A percentile compares a stretch with the other conserved stretches of the same genome.
phyloP scores from a whole-genome alignment of 2,329 filamentous ascomycete species.

The Chaetomiaceae sp. region DNA sequence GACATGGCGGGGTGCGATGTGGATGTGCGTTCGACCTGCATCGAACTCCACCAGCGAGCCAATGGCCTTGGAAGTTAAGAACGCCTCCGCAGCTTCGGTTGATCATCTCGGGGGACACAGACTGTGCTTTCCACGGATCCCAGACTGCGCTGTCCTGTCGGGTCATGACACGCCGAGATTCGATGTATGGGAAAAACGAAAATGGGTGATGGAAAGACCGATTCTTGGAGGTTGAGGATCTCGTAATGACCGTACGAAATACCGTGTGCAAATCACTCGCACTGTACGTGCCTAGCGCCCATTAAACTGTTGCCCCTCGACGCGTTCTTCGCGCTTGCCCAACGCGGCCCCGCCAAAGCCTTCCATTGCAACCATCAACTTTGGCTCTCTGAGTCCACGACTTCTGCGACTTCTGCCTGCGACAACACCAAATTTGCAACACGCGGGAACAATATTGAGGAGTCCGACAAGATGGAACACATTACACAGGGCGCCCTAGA shows the following conservation, averaged over 20 bases:
- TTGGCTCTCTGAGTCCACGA: background rate
- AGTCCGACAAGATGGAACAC: constrained; percentile 23
- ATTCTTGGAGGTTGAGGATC: too few relatives aligned
- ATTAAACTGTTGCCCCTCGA: constrained; percentile 26
- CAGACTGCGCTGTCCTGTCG: too few relatives aligned
- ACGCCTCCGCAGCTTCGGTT: background rate
- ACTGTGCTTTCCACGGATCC: too few relatives aligned
- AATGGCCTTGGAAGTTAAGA: constrained; percentile 1
- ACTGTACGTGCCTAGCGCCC: constrained; percentile 20
- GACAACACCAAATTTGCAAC: background rate
- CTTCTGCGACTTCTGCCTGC: background rate
- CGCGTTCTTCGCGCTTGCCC: constrained; percentile 21
- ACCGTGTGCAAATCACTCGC: background rate
- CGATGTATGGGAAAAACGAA: background rate
- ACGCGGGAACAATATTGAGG: background rate
- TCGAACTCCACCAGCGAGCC: constrained; percentile 1
- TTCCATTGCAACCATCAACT: constrained; percentile 2
- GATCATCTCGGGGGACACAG: background rate
- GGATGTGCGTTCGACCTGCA: too few relatives aligned
- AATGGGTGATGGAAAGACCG: background rate
- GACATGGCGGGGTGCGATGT: constrained; percentile 8
- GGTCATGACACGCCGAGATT: too few relatives aligned
- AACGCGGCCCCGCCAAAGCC: constrained; percentile 21
- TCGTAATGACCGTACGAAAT: background rate
- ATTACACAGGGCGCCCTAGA: constrained; percentile 31